Conservation (phyloP, 2,329 filamentous ascomycete species). For the Magnaporthiopsis incrustans region DNA sequence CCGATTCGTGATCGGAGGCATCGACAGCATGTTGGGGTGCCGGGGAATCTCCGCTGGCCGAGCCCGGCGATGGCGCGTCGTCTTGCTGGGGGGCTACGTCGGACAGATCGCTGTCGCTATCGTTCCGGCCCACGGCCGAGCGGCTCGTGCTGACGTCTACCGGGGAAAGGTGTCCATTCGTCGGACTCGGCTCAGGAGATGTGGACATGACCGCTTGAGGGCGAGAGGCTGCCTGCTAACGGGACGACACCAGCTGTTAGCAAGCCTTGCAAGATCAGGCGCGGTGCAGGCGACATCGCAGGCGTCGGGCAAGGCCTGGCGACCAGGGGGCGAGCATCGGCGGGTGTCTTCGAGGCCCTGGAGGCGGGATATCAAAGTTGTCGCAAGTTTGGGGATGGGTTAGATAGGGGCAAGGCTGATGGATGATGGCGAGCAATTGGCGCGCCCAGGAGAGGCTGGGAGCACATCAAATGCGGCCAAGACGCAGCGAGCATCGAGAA, state of each 20-base stretch:
- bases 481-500: constrained; percentile 24
- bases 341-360: not conserved
- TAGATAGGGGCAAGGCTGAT: constrained; percentile 42
- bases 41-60: constrained; percentile 23
- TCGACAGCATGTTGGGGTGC: constrained; percentile 24
- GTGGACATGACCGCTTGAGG: constrained; percentile 57
- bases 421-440: constrained; percentile 37
- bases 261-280: constrained; percentile 14
- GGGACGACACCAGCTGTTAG: constrained; percentile 39
- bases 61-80: constrained; percentile 16
- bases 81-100: constrained; percentile 48
- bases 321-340: not conserved
- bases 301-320: constrained; percentile 1
- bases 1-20: constrained; percentile 36
- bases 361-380: constrained; percentile 26
- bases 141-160: constrained; percentile 36
- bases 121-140: constrained; percentile 32
- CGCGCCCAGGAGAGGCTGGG: constrained; percentile 17
- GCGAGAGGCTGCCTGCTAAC: constrained; percentile 52
- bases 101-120: constrained; percentile 69
- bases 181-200: constrained; percentile 51
- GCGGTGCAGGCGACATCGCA: not conserved
- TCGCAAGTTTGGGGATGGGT: constrained; percentile 33
- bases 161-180: constrained; percentile 59
- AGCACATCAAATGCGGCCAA: constrained; percentile 15